Base-by-base conservation (phyloP, 805 yeast genomes). In the Pichia manshurica region DNA sequence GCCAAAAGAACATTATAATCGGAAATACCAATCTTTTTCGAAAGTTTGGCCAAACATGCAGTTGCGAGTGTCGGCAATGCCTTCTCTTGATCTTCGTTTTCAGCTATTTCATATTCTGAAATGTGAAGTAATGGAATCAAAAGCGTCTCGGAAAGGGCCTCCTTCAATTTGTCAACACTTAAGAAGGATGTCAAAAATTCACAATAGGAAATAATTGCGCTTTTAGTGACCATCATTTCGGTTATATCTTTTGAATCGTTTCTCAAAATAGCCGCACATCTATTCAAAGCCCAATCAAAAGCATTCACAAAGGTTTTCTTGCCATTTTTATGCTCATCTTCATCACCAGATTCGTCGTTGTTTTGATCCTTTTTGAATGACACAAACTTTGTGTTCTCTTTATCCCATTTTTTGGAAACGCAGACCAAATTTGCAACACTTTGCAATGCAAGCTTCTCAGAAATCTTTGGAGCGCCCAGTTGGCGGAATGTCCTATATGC, bases 391-490 rank as follows among this genome's bases (percentile, higher is more conserved):
- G 78, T 70, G 12, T 69, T 50, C 4, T 71, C 61, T 21, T 64
- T 57, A 25, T 77, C 73, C 96, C 96, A 89, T 46, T 66, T 66
- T 64, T 74, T 73, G 6, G 82, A 70, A 28, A 87, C 71, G 33
- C 70, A 62, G 1, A 83, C 81, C 52, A 90, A 63, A 51, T 83
- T 82, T 62, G 83, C 86, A 20, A 84, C 79, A 25, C 78, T 72
- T 59, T 82, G 84, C 16, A 72, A 62, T 0, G 86, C 84, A 47
- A 88, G 68, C 0, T 73, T 77, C 44, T 80, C 82, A 4, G 84
- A 66, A 23, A 89, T 71, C 6, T 75, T 65, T 2, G 96, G 93
- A 2, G 96, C 96, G 22, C 84, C 79, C 42, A 91, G 67, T 69
- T 87, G 96, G 57, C 90, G 84, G 50, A 88, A 71, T 33, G 78